These are phyloP conservation scores for Yamadazyma mexicana DNA, from an alignment of 1,139 yeast genomes.

Conservation along the genomic window DNA sequence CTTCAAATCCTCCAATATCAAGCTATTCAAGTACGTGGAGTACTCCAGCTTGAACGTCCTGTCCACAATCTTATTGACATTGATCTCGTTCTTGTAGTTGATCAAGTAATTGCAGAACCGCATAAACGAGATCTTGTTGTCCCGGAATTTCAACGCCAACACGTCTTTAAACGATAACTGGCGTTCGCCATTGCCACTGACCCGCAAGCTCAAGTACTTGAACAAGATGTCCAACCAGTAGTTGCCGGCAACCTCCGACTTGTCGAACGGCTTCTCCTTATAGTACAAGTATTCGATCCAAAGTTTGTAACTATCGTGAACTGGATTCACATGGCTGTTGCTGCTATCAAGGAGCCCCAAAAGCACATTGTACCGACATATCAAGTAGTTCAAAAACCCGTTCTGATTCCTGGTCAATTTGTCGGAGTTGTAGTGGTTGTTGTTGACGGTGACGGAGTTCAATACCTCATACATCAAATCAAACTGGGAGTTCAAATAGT, in stretches of 20 bases:
- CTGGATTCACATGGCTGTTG: slow-evolving; percentile 9
- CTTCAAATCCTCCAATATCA: slow-evolving; percentile 14
- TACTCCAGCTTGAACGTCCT: slow-evolving; percentile 33
- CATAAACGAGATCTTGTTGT: slow-evolving; percentile 27
- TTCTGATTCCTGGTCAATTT: slow-evolving; percentile 17
- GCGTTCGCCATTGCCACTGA: slow-evolving; percentile 23
- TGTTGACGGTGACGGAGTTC: slow-evolving; percentile 18
- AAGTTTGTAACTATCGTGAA: slow-evolving; percentile 18
- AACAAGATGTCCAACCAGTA: slow-evolving; percentile 40
- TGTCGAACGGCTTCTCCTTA: slow-evolving; percentile 28
- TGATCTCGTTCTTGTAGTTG: slow-evolving; percentile 19
- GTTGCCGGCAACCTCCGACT: slow-evolving; percentile 38
- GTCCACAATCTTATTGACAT: slow-evolving; percentile 18
- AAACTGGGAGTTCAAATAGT: slow-evolving; percentile 29
- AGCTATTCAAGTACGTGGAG: slow-evolving; percentile 24
- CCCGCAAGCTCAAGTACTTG: slow-evolving; percentile 23
- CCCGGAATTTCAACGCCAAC: slow-evolving; percentile 23
- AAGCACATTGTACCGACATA: slow-evolving; percentile 38
- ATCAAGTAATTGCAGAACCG: slow-evolving; percentile 32
- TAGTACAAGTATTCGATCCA: slow-evolving; percentile 36
- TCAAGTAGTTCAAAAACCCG: slow-evolving; percentile 33
- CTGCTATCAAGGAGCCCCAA: slow-evolving; percentile 26
- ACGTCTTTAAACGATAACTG: slow-evolving; percentile 24
- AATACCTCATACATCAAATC: slow-evolving; percentile 23
- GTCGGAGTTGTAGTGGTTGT: slow-evolving; percentile 13